Conservation (phyloP, 495 filamentous ascomycete genomes). For the Apiosordaria backusii region DNA sequence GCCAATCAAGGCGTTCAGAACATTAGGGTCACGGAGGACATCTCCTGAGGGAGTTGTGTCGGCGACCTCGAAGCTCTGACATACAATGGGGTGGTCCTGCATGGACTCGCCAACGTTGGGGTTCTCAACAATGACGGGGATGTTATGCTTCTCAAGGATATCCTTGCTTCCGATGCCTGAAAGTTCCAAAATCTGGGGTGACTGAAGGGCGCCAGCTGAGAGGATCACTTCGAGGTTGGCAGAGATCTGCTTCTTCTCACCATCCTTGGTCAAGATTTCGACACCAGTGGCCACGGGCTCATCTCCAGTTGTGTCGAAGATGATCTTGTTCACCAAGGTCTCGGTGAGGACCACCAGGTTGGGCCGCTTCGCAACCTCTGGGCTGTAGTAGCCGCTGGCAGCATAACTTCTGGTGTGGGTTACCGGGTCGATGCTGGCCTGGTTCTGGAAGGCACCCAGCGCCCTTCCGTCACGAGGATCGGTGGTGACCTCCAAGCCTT, state of each 20-base stretch:
- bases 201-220: constrained; percentile 56
- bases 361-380: constrained; percentile 33
- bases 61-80: constrained; percentile 41
- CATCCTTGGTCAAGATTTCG: constrained; percentile 32
- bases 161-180: constrained; percentile 70
- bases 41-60: constrained; percentile 42
- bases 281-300: constrained; percentile 35
- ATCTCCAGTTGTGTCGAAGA: constrained; percentile 21
- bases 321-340: constrained; percentile 44
- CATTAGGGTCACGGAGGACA: constrained; percentile 39
- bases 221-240: constrained; percentile 54
- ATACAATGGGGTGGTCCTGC: constrained; percentile 47
- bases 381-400: constrained; percentile 36
- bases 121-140: constrained; percentile 67
- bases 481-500: constrained; percentile 31
- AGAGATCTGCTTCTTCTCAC: constrained; percentile 19
- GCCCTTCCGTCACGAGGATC: constrained; percentile 41
- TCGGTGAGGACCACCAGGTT: constrained; percentile 49
- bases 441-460: constrained; percentile 46
- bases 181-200: constrained; percentile 61
- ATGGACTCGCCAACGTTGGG: constrained; percentile 72
- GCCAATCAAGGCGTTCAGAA: constrained; percentile 35
- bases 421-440: constrained; percentile 42
- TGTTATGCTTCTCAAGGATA: constrained; percentile 61
- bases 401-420: constrained; percentile 40